A percentile compares a stretch with the other conserved stretches of the same genome.
phyloP scores from a whole-genome alignment of 1,284 basidiomycete species.

The Salmacisia buchloeana region DNA sequence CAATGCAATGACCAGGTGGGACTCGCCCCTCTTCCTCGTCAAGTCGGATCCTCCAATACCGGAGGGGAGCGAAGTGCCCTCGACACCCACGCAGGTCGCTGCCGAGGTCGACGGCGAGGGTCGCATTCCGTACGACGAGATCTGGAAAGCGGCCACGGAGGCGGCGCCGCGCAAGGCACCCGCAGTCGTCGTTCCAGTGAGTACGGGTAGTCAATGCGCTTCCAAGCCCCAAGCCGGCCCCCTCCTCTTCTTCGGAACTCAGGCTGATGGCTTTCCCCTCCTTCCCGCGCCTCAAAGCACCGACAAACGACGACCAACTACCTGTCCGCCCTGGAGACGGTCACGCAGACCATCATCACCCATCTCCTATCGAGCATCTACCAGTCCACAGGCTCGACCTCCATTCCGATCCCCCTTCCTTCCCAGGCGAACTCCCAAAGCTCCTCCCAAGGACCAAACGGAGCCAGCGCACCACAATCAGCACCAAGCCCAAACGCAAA shows the following conservation, averaged over 20 bases:
- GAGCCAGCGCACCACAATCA: too few relatives aligned
- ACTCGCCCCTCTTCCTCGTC: constrained; percentile 84
- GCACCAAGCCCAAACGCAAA: too few relatives aligned
- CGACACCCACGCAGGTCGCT: not conserved
- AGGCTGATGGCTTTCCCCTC: too few relatives aligned
- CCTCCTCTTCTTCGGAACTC: not conserved
- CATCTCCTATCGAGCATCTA: constrained; percentile 22
- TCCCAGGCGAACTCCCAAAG: constrained; percentile 25
- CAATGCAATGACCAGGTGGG: constrained; percentile 93
- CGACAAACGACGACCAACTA: constrained; percentile 51
- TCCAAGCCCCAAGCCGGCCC: not conserved
- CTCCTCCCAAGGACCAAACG: too few relatives aligned
- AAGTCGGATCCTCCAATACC: constrained; percentile 41
- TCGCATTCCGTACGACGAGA: constrained; percentile 64
- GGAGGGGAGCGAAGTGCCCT: constrained; percentile 10
- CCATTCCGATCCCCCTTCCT: constrained; percentile 19
- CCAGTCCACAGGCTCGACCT: constrained; percentile 12
- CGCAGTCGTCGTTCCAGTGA: constrained; percentile 65
- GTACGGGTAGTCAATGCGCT: too few relatives aligned
- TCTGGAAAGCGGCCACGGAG: constrained; percentile 75
- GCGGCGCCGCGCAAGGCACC: constrained; percentile 77
- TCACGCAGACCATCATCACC: constrained; percentile 30
- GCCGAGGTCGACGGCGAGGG: constrained; percentile 57
- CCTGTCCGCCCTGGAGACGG: constrained; percentile 49
- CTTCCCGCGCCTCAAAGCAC: constrained; percentile 15